Percentiles rank a stretch among this genome's conserved stretches.
Conservation (phyloP, 176 grass and related monocot species). For the Tuctoria greenei region DNA sequence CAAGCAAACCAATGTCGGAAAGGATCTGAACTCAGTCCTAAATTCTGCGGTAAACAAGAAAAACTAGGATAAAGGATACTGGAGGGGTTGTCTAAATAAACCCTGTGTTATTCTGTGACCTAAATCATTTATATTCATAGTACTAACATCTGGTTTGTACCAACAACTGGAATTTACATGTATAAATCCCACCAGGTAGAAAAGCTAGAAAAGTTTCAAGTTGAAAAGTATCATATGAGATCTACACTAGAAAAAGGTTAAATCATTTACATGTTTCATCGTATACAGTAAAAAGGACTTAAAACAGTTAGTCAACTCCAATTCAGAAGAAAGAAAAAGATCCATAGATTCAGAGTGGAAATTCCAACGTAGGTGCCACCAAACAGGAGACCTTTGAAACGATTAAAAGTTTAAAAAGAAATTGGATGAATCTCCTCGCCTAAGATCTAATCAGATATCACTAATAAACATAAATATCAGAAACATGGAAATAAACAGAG, state of each 20-base stretch:
- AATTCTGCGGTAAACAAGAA: constrained; percentile 3
- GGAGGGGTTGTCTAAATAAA: no score
- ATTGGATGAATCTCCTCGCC: constrained; percentile 19
- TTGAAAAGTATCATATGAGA: constrained; percentile 16
- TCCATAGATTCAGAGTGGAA: constrained; percentile 19
- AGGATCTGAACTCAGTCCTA: background rate
- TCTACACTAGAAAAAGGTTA: constrained; percentile 7
- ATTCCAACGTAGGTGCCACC: constrained; percentile 3
- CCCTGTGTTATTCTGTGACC: background rate
- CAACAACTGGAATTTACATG: background rate
- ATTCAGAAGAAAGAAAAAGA: constrained; percentile 24
- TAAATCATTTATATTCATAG: constrained; percentile 2
- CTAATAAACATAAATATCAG: background rate
- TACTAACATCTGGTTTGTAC: background rate
- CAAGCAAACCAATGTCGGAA: background rate
- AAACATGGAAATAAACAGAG: constrained; percentile 20
- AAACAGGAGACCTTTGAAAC: constrained; percentile 3
- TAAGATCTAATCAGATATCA: constrained; percentile 18
- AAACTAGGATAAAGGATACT: background rate
- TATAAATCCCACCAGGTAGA: background rate
- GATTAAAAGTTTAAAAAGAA: constrained; percentile 23
- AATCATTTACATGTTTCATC: background rate
- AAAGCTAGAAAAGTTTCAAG: constrained; percentile 4
- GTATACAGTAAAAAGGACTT: background rate
- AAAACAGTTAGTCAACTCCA: constrained; percentile 22